phyloP scores from a whole-genome alignment of 495 filamentous ascomycete genomes.

The Neurospora cerealis region DNA sequence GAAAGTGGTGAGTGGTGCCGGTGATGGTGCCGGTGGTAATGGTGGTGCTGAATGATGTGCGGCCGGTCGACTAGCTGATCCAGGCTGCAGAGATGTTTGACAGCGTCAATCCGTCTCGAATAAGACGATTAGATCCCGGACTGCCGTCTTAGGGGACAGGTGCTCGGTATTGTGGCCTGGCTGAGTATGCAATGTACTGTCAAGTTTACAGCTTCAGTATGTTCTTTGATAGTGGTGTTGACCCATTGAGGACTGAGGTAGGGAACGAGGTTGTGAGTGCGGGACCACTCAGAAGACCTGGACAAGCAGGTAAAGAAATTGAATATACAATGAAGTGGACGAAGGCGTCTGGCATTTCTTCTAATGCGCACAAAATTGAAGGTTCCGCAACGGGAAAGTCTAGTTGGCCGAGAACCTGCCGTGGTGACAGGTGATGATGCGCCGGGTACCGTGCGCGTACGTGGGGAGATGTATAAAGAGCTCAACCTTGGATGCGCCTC shows the following conservation, averaged over 20 bases:
- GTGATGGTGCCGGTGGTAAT: not conserved
- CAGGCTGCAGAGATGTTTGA: not conserved
- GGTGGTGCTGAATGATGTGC: not conserved
- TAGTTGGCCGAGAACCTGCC: not conserved
- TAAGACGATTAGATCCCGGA: not conserved
- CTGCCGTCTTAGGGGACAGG: not conserved
- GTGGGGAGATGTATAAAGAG: not conserved
- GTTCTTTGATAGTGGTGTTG: not conserved
- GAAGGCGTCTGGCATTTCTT: not conserved
- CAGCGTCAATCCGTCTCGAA: not conserved
- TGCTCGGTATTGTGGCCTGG: not conserved
- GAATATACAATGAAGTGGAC: not conserved
- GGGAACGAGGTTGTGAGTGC: not conserved
- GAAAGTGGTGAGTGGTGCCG: not conserved
- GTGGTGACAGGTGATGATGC: not conserved
- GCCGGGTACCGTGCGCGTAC: not conserved
- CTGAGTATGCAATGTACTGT: not conserved
- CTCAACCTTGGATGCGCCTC: not conserved
- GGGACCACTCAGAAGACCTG: not conserved
- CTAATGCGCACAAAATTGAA: not conserved
- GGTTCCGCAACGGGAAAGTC: not conserved
- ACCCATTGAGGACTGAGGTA: not conserved
- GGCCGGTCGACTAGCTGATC: not conserved
- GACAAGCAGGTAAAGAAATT: not conserved
- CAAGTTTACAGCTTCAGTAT: not conserved